phyloP scores from a whole-genome alignment of 345 rosid species.

The Ceriops zippeliana region DNA sequence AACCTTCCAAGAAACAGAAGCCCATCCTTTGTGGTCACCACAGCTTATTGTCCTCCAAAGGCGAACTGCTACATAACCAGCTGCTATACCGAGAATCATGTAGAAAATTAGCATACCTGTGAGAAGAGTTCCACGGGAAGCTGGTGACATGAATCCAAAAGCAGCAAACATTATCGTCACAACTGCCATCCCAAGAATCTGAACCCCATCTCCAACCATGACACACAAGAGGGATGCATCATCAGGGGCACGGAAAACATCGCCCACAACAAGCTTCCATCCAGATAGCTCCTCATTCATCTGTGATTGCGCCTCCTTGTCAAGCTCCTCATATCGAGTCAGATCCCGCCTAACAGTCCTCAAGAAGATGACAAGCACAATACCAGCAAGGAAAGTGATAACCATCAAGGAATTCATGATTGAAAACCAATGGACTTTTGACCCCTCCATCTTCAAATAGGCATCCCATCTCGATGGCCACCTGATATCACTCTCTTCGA shows the following conservation, averaged over 20 bases:
- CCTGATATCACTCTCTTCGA: slow-evolving; percentile 69
- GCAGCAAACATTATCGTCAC: slow-evolving; percentile 70
- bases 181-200: slow-evolving; percentile 72
- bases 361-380: slow-evolving; percentile 79
- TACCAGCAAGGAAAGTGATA: slow-evolving; percentile 83
- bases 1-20: slow-evolving; percentile 62
- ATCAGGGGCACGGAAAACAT: slow-evolving; percentile 63
- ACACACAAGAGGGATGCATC: slow-evolving; percentile 57
- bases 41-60: slow-evolving; percentile 63
- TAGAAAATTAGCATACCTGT: slow-evolving; percentile 72
- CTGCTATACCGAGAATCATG: slow-evolving; percentile 65
- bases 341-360: slow-evolving; percentile 85
- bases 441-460: slow-evolving; percentile 73
- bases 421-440: slow-evolving; percentile 90
- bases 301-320: slow-evolving; percentile 89
- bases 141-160: slow-evolving; percentile 78
- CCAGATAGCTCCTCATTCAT: slow-evolving; percentile 92
- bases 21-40: slow-evolving; percentile 59
- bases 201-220: slow-evolving; percentile 73
- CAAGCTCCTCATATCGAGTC: slow-evolving; percentile 83
- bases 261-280: slow-evolving; percentile 79
- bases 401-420: slow-evolving; percentile 80
- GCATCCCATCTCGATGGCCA: slow-evolving; percentile 98
- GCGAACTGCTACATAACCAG: slow-evolving; percentile 69
- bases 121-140: slow-evolving; percentile 67